Evolutionary conservation across 768 basidiomycete species (phyloP), one percentile per base, ranked within the genome.

Genomic region (Tulasnella sp.): DNA sequence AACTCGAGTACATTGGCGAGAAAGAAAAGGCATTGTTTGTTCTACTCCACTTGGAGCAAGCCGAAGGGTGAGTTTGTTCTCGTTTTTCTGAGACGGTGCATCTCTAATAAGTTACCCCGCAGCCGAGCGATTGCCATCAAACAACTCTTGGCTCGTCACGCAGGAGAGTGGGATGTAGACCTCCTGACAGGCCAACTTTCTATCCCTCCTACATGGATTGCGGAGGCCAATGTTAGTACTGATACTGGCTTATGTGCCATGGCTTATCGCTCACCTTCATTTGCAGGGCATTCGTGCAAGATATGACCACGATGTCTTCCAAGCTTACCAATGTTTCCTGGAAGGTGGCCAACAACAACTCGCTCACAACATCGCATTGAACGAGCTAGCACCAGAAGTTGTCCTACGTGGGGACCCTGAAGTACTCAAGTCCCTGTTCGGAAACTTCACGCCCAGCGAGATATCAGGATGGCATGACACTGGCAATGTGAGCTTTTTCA

Each of bases 21-120:
- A 87, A 96, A 79, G 91, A 93, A 80, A 93, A 94, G 83, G 92
- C 95, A 6, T 87, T 88, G 2, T 98, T 99, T 81, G 93, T 98
- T 3, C 84, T 97, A 76, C 84, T 99, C 74, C 96, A 98, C 82
- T 84, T 99, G 12, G 93, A 97, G 81, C 89, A 91, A 25, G 87
- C 90, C 19, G 85, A 86, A 29, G 91, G 93, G 96, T 96, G 79
- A 77, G 91, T 82, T 34, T 36, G 8, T 36, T 37, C 37, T 14
- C 54, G 74, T 31, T 38, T n/a, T 1, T 31, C 34, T 12, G 29
- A 39, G n/a, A n/a, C n/a, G n/a, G n/a, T n/a, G n/a, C n/a, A 29
- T 25, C 1, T 19, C n/a, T 52, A 67, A 45, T 42, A 45, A 39
- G 6, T 64, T 34, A 0, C 58, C 29, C 8, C 64, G 12, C 80